Base-by-base conservation (phyloP, 2,329 filamentous ascomycete species). In the Fonsecaea pedrosoi region DNA sequence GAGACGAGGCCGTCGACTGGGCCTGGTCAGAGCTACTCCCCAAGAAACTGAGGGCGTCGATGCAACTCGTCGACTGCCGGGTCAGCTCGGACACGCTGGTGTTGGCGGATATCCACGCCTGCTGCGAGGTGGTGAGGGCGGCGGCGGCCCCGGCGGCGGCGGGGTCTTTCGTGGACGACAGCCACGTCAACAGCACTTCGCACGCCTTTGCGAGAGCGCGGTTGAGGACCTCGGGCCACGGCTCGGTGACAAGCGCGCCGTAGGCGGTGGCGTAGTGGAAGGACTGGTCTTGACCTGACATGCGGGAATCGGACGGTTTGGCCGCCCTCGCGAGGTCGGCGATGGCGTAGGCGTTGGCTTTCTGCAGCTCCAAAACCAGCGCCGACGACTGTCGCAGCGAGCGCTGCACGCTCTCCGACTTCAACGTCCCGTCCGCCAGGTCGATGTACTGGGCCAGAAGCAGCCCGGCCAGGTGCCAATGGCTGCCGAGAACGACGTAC, bases 71-170 rank as follows among this genome's bases (percentile, higher is more conserved):
- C 37, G 18, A 54, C 21, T 62, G 59, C 12, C 45, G 42, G 18
- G 59, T 54, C 30, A 62, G 18, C 59, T 62, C 59, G 21, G 50
- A 25, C 25, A 25, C 53, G 59, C 59, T 62, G 13, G 59, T 54
- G 42, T 62, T 53, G 59, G 40, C 34, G 32, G 50, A 62, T 13
- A 62, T 25, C 59, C 40, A 62, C 12, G n/a, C 18, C 45, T 62
- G 34, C 30, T 25, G 45, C 25, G n/a, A 40, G 45, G 21, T 9
- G 10, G 18, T 45, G 42, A 13, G 18, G 38, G 8, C 35, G 45
- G 12, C n/a, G n/a, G 25, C 37, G 37, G 37, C n/a, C n/a, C n/a
- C 2, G 21, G 21, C 21, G 7, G 35, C 35, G 12, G 12, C 15
- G 38, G 38, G 38, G 0, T 42, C 12, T 15, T 42, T 42, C 12